These are phyloP conservation scores for Beauveria medogensis DNA, from an alignment of 2,329 filamentous ascomycete genomes.

Conservation along the genomic window DNA sequence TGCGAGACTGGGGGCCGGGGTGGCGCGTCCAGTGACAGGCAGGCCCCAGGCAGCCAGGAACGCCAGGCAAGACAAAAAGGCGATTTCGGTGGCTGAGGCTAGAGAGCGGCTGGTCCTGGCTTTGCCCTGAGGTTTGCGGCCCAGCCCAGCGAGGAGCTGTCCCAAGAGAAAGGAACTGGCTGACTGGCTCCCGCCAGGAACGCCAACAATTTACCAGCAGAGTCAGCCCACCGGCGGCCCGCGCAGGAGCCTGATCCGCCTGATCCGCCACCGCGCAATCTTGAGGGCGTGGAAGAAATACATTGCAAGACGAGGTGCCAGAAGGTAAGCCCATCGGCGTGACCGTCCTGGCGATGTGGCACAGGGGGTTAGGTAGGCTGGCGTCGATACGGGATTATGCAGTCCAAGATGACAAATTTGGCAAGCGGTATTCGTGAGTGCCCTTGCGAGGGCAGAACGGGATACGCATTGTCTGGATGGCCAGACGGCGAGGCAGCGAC, in stretches of 20 bases:
- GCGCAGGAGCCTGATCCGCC: constrained; percentile 10
- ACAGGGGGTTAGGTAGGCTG: background rate
- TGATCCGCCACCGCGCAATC: constrained; percentile 11
- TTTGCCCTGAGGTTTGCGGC: constrained; percentile 11
- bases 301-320: background rate
- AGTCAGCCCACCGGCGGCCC: constrained; percentile 4
- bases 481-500: background rate
- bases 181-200: background rate
- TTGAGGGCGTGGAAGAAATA: constrained; percentile 8
- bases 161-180: background rate
- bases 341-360: background rate
- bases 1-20: background rate
- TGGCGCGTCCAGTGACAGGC: background rate
- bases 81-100: background rate
- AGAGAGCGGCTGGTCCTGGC: constrained; percentile 4
- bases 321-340: background rate
- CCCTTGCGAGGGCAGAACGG: too few species aligned
- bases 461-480: background rate
- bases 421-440: background rate
- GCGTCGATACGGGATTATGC: background rate
- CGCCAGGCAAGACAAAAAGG: background rate
- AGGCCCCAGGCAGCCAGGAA: background rate
- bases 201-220: background rate
- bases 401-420: background rate
- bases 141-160: background rate